phyloP scores from a whole-genome alignment of 495 filamentous ascomycete species.

The Aspergillus carlsbadensis region DNA sequence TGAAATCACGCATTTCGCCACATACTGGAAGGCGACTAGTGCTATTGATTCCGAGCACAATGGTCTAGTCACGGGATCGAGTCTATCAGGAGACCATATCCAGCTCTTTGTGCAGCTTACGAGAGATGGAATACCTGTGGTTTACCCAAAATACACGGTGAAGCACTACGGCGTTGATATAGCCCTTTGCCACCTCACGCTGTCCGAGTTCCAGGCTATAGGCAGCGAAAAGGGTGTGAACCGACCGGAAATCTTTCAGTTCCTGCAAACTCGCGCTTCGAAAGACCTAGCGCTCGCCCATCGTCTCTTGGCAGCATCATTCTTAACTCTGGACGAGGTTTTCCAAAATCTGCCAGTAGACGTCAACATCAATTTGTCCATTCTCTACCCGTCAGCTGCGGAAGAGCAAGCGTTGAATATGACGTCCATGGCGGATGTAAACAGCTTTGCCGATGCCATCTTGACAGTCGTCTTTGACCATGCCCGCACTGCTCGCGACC shows the following conservation, averaged over 20 bases:
- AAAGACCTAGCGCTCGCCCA: constrained; percentile 65
- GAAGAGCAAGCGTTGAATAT: constrained; percentile 69
- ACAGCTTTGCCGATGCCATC: constrained; percentile 79
- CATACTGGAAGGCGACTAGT: constrained; percentile 98
- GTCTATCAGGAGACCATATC: constrained; percentile 89
- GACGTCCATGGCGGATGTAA: constrained; percentile 76
- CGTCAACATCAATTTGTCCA: constrained; percentile 83
- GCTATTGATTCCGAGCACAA: constrained; percentile 79
- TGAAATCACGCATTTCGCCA: constrained; percentile 96
- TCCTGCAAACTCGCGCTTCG: constrained; percentile 42
- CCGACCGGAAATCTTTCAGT: constrained; percentile 40
- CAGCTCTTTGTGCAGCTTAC: constrained; percentile 89
- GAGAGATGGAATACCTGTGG: constrained; percentile 77
- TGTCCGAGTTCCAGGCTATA: constrained; percentile 68
- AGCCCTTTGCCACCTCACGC: constrained; percentile 72
- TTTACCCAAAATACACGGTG: constrained; percentile 81
- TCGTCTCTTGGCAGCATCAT: constrained; percentile 67
- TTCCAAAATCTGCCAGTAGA: constrained; percentile 68
- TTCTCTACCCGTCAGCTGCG: constrained; percentile 72
- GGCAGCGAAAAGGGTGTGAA: constrained; percentile 51
- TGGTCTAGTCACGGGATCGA: constrained; percentile 91
- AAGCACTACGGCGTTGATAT: constrained; percentile 76
- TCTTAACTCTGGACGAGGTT: constrained; percentile 71
- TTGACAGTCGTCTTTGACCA: constrained; percentile 88
- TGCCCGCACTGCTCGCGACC: constrained; percentile 70